These are phyloP conservation scores for Epicoccum nigrum DNA, from an alignment of 2,329 filamentous ascomycete species.

Conservation along the genomic window DNA sequence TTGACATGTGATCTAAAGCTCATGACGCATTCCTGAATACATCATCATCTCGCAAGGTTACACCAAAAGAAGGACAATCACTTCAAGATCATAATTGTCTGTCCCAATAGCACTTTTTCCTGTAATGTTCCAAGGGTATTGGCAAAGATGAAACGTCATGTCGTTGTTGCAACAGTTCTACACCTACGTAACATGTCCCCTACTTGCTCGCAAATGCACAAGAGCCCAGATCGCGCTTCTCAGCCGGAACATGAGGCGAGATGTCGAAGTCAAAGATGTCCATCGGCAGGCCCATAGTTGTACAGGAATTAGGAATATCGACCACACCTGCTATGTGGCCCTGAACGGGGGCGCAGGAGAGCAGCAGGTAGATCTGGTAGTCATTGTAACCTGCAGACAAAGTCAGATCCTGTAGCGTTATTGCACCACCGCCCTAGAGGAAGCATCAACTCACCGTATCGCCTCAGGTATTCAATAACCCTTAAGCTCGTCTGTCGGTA, in stretches of 20 bases:
- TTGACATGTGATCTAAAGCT: too few species aligned
- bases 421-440: not conserved
- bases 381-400: constrained; percentile 58
- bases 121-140: too few species aligned
- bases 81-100: too few species aligned
- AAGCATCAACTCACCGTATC: constrained; percentile 62
- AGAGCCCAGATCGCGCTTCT: constrained; percentile 70
- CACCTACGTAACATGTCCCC: not conserved
- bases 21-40: too few species aligned
- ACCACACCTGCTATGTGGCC: constrained; percentile 90
- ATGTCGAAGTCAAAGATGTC: constrained; percentile 97
- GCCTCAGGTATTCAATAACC: constrained; percentile 77
- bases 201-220: constrained; percentile 67
- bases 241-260: constrained; percentile 65
- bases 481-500: constrained; percentile 82
- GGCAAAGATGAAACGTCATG: not conserved
- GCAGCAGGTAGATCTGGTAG: constrained; percentile 83
- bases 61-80: too few species aligned
- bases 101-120: too few species aligned
- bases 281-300: constrained; percentile 84
- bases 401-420: not conserved
- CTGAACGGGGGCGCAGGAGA: constrained; percentile 85
- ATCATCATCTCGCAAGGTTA: too few species aligned
- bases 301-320: constrained; percentile 88
- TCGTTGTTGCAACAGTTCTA: not conserved